phyloP scores from a whole-genome alignment of 768 basidiomycete genomes.

The Russula earlei region DNA sequence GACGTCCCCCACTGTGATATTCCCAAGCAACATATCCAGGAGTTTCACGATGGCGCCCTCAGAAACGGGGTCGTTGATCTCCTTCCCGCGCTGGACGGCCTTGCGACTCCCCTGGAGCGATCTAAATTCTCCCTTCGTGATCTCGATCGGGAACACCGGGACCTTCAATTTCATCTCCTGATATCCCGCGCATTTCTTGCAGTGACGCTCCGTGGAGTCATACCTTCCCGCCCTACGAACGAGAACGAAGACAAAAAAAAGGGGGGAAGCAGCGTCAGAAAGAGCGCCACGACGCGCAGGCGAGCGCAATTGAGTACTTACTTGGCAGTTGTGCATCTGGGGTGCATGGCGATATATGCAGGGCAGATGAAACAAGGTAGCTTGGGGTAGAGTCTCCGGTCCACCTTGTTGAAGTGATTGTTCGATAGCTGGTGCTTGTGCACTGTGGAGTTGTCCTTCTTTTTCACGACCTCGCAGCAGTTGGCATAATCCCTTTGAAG shows the following conservation, averaged over 20 bases:
- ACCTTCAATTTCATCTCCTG: accelerated
- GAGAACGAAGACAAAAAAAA: neutral
- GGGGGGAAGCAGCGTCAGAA: neutral
- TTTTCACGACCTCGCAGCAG: neutral
- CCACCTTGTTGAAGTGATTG: neutral
- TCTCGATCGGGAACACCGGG: neutral
- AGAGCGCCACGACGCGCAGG: neutral
- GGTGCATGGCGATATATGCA: neutral
- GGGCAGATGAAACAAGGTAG: neutral
- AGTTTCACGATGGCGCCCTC: conserved; percentile 31
- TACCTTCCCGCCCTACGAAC: neutral
- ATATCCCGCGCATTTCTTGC: neutral
- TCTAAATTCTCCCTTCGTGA: neutral
- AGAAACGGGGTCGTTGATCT: conserved; percentile 46
- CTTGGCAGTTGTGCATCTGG: neutral
- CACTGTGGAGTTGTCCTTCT: neutral
- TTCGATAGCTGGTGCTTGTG: conserved; percentile 2
- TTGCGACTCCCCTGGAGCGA: neutral
- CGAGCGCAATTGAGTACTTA: neutral
- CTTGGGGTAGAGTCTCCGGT: accelerated
- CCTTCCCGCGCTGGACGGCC: neutral
- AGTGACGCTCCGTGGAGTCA: conserved; percentile 5
- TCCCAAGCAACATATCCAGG: conserved; percentile 55
- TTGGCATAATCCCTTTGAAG: neutral
- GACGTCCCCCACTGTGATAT: too few relatives aligned